Base-by-base conservation (phyloP, 345 rosid species). In the Anastatica hierochuntica region DNA sequence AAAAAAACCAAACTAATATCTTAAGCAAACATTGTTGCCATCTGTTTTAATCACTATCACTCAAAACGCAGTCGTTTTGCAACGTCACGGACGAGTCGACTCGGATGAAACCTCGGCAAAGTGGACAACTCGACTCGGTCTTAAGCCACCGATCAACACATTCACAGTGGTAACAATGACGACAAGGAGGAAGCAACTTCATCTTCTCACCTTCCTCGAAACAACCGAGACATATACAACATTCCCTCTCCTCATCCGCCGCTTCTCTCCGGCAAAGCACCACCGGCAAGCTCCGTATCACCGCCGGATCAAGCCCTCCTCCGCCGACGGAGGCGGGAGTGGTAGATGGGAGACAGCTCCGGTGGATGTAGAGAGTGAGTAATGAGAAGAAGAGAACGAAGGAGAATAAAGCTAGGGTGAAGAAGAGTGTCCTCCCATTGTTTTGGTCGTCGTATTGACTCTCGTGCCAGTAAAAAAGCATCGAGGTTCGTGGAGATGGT, bases 111-210 rank as follows among this genome's bases (percentile, higher is more conserved):
- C 67, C 77, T 61, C 95, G 60, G 49, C 97, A 88, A 3, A 88
- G 75, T 0, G 90, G 95, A 62, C 97, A 88, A 36, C 73, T 79
- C 14, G 95, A 70, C 40, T 72, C 81, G n/a, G 71, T 15, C 9
- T 8, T 49, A 19, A 85, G 81, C 97, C 97, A 85, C 52, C 21
- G 56, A 57, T 85, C 95, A 7, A 85, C 83, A 49, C 92, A 88
- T 36, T 69, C 77, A 17, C 79, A 53, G 40, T 88, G 97, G 56
- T 74, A 88, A 14, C 58, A 57, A 55, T 84, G 97, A 8, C 58
- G 39, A 56, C 97, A 88, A 3, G 16, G 21, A 1, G 97, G 87
- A 60, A 88, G 72, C 14, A 76, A 68, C 68, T 82, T 82, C 66
- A 85, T 73, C 41, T 76, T 82, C 40, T 82, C 88, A 1, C 84